Evolutionary conservation across 2,329 filamentous ascomycete genomes (phyloP), one percentile per base, ranked within the genome.

Genomic region (Daldinia sp.): DNA sequence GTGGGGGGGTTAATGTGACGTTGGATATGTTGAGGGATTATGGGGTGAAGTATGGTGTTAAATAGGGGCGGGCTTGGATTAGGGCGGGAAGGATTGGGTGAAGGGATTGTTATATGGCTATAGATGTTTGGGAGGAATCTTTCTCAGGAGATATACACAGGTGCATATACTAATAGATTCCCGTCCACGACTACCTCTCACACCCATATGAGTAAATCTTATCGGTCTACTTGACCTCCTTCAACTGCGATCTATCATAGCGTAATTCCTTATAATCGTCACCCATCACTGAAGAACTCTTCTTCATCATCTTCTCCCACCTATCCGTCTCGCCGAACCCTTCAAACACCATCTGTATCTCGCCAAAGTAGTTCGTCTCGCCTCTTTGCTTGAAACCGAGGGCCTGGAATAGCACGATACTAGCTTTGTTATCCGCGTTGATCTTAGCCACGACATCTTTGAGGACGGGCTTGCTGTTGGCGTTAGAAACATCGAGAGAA

Each of bases 1-100:
- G 94, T 73, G 94, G 94, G 43, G 91, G 91, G 3, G 88, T 84
- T 19, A 87, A 87, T 73, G 84, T 92, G 32, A 87, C 85, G 1
- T 75, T 90, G 61, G 83, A 85, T 32, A 83, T 88, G 72, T 77
- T 93, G 53, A 79, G 81, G 53, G 80, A 78, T 58, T 93, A 89
- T 75, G 79, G 81, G 66, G 77, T 82, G 68, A 76, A 74, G 66
- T 87, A 81, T 66, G 77, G 74, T 5, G 73, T 78, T 30, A 45
- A 51, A 35, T 61, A 57, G 51, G 29, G 13, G 17, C 3, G 17
- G 9, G 4, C 2, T 30, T 5, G 19, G 1, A 34, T 9, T 29
- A 25, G 29, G 17, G 5, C 23, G 13, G 8, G 17, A 27, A 10
- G 21, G 10, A 21, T 49, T 6, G 5, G 23, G 10, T 34, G 35